These are phyloP conservation scores for Xanthoconium separans DNA, from an alignment of 1,284 basidiomycete species.

Conservation along the genomic window DNA sequence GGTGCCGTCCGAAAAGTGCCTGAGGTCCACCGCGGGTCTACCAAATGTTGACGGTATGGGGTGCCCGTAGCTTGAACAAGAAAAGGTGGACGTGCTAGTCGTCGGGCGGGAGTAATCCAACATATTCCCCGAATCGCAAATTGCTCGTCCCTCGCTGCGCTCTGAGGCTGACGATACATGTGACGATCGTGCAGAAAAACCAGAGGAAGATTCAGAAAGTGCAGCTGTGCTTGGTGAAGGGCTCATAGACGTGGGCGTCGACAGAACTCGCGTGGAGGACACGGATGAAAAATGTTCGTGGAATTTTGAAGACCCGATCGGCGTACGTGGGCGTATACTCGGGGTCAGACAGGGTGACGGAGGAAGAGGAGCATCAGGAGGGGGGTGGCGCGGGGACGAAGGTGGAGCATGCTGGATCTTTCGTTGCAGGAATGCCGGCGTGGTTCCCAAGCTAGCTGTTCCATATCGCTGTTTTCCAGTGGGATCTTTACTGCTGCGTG, in stretches of 20 bases:
- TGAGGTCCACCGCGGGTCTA: not conserved
- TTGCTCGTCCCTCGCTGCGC: conserved; percentile 5
- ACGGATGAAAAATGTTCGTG: conserved; percentile 35
- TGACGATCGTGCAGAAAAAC: conserved; percentile 26
- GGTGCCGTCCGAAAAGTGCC: conserved; percentile 19
- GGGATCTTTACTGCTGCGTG: conserved; percentile 3
- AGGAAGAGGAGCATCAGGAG: conserved; percentile 30
- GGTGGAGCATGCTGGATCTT: conserved; percentile 26
- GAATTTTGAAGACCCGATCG: conserved; percentile 28
- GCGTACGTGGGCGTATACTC: conserved; percentile 9
- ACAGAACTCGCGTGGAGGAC: conserved; percentile 21
- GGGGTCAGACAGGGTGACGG: conserved; percentile 18
- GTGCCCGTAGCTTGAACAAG: conserved; percentile 22
- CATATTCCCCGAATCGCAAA: conserved; percentile 6
- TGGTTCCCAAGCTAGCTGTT: conserved; percentile 7
- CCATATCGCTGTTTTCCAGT: conserved; percentile 11
- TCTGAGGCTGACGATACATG: conserved; percentile 22
- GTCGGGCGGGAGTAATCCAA: conserved; percentile 18
- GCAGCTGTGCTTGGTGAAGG: conserved; percentile 21
- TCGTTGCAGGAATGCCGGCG: conserved; percentile 32
- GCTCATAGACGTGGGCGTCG: conserved; percentile 11
- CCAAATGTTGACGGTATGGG: conserved; percentile 10
- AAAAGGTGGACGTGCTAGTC: conserved; percentile 21
- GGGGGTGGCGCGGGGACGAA: conserved; percentile 28
- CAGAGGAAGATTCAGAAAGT: conserved; percentile 33